phyloP scores from a whole-genome alignment of 2,329 filamentous ascomycete species.

The Aspergillus proliferans region DNA sequence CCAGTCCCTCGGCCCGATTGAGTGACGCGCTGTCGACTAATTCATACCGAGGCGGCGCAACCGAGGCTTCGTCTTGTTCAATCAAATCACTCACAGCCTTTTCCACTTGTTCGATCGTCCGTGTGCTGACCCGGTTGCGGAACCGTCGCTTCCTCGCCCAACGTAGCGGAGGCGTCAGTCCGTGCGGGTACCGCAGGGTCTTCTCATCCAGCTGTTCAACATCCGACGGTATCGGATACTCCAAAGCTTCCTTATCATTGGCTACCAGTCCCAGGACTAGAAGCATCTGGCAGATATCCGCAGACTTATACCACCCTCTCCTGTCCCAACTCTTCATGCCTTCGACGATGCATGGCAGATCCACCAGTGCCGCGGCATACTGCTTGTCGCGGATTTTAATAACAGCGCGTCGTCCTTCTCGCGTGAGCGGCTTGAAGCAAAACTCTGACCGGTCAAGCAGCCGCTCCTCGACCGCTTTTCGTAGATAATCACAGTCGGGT shows the following conservation, averaged over 20 bases:
- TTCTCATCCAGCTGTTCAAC: constrained; percentile 53
- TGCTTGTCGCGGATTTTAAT: constrained; percentile 62
- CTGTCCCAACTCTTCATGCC: constrained; percentile 92
- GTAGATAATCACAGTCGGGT: constrained; percentile 76
- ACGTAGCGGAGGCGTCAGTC: constrained; percentile 80
- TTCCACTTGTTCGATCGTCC: constrained; percentile 80
- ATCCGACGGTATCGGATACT: constrained; percentile 63
- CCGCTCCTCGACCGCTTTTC: constrained; percentile 66
- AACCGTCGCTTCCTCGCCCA: constrained; percentile 77
- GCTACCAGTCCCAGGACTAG: constrained; percentile 65
- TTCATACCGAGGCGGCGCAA: constrained; percentile 55
- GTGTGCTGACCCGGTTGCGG: constrained; percentile 72
- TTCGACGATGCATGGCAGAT: constrained; percentile 80
- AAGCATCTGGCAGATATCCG: constrained; percentile 85
- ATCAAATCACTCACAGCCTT: constrained; percentile 69
- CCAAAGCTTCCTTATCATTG: constrained; percentile 60
- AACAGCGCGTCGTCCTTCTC: constrained; percentile 65
- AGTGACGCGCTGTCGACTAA: constrained; percentile 52
- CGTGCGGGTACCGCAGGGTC: constrained; percentile 72
- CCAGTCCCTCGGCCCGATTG: constrained; percentile 37
- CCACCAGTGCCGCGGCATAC: constrained; percentile 74
- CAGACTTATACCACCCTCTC: constrained; percentile 80
- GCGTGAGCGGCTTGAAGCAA: constrained; percentile 66
- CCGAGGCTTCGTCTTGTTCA: constrained; percentile 58
- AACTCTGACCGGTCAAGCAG: constrained; percentile 77